These are phyloP conservation scores for Neurospora sp. DNA, from an alignment of 495 filamentous ascomycete species.

Conservation along the genomic window DNA sequence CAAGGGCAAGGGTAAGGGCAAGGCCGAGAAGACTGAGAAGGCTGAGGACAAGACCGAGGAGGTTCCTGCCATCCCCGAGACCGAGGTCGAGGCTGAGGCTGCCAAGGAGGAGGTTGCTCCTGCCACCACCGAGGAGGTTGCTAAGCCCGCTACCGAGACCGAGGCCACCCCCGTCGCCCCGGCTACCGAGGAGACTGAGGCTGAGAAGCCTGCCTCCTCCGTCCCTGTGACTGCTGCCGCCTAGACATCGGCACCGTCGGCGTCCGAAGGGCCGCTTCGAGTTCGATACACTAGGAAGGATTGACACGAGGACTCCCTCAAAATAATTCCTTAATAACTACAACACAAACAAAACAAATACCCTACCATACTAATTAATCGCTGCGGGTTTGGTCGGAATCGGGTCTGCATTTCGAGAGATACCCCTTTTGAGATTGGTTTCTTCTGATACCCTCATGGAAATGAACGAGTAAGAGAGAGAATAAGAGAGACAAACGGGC, in stretches of 20 bases:
- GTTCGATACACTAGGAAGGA: constrained; percentile 11
- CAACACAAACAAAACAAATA: constrained; percentile 16
- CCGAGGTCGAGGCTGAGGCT: constrained; percentile 31
- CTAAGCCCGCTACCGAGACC: constrained; percentile 30
- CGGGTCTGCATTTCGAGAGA: constrained; percentile 50
- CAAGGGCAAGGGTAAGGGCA: constrained; percentile 31
- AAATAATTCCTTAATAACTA: constrained; percentile 17
- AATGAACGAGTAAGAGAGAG: not conserved
- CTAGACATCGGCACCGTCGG: constrained; percentile 25
- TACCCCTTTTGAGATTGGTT: constrained; percentile 39
- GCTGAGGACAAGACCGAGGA: constrained; percentile 37
- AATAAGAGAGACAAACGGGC: not conserved
- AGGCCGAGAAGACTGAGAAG: constrained; percentile 37
- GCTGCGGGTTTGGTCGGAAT: constrained; percentile 36
- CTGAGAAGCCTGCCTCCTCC: constrained; percentile 27
- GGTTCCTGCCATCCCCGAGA: constrained; percentile 23
- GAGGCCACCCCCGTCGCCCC: constrained; percentile 31
- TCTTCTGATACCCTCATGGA: constrained; percentile 32
- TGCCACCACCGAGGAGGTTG: constrained; percentile 27
- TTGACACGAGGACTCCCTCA: constrained; percentile 7
- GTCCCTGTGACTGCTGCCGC: constrained; percentile 39
- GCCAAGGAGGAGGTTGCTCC: constrained; percentile 39
- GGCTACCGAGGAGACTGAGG: constrained; percentile 24
- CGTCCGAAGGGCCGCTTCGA: not conserved
- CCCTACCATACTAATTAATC: constrained; percentile 22